Percentiles rank a stretch among this genome's conserved stretches.
phyloP scores from a whole-genome alignment of 768 basidiomycete genomes.

The Mycena amicta region DNA sequence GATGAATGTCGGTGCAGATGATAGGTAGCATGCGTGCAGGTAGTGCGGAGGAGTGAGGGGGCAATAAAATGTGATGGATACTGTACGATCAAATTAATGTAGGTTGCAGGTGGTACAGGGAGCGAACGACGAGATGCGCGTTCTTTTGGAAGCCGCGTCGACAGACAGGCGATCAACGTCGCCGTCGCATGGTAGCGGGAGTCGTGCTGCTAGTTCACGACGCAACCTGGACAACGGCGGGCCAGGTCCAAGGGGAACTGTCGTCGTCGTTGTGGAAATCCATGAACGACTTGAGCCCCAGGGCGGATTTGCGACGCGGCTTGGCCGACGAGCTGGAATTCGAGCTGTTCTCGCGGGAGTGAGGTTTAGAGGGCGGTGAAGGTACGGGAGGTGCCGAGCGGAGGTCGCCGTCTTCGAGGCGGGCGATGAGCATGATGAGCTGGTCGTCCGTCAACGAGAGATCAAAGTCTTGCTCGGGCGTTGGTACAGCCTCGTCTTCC shows the following conservation, averaged over 20 bases:
- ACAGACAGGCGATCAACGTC: constrained; percentile 10
- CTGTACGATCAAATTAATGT: constrained; percentile 1
- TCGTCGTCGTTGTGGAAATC: constrained; percentile 47
- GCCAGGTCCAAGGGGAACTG: constrained; percentile 41
- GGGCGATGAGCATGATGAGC: constrained; percentile 17
- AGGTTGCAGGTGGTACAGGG: constrained; percentile 11
- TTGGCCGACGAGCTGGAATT: constrained; percentile 1
- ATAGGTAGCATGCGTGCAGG: too few species aligned
- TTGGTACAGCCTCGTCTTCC: constrained; percentile 30
- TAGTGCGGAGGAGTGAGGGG: too few species aligned
- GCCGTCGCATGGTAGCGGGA: constrained; percentile 4
- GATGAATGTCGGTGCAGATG: too few species aligned
- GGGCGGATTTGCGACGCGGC: constrained; percentile 44
- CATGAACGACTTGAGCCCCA: constrained; percentile 50
- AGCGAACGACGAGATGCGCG: constrained; percentile 4
- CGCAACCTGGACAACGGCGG: constrained; percentile 50
- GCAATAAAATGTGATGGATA: neutral
- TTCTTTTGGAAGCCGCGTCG: neutral
- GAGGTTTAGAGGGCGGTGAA: neutral
- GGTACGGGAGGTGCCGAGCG: constrained; percentile 3
- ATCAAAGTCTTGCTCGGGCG: constrained; percentile 14
- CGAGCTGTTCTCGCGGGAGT: constrained; percentile 12
- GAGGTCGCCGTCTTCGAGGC: constrained; percentile 17
- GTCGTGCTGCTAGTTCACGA: constrained; percentile 1
- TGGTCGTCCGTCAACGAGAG: constrained; percentile 14